Evolutionary conservation across 805 yeast species (phyloP).

Genomic region (Candida ortonii): DNA sequence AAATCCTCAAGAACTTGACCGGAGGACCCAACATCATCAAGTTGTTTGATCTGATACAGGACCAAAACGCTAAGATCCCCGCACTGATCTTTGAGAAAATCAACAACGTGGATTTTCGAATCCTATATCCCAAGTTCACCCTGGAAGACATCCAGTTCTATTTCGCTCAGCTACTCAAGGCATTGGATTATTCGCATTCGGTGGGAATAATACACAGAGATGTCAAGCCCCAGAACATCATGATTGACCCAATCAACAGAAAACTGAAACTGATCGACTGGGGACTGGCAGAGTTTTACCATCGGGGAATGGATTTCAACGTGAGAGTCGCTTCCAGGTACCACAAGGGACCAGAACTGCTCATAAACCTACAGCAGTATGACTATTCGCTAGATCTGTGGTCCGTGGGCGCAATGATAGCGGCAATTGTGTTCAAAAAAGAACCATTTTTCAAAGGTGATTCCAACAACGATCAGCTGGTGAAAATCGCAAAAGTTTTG

Average conservation of each 20-base stretch:
- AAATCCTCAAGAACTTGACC: conserved; percentile 78
- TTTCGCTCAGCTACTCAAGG: conserved; percentile 76
- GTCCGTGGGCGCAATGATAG: conserved; percentile 91
- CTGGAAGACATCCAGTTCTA: conserved; percentile 76
- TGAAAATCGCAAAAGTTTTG: conserved; percentile 81
- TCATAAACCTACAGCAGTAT: conserved; percentile 77
- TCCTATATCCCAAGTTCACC: conserved; percentile 76
- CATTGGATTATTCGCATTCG: conserved; percentile 85
- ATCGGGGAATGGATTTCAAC: conserved; percentile 83
- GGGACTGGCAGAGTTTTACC: conserved; percentile 94
- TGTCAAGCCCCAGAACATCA: conserved; percentile 90
- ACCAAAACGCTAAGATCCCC: conserved; percentile 80
- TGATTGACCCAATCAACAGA: conserved; percentile 75
- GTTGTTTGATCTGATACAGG: conserved; percentile 81
- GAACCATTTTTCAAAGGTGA: conserved; percentile 94
- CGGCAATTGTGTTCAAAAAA: conserved; percentile 80
- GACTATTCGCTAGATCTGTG: conserved; percentile 88
- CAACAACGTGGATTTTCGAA: conserved; percentile 81
- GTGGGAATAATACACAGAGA: conserved; percentile 95
- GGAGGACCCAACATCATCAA: conserved; percentile 81
- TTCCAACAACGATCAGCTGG: conserved; percentile 87
- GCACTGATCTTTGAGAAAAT: conserved; percentile 84
- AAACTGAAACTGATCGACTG: conserved; percentile 80
- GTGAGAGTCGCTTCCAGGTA: conserved; percentile 90
- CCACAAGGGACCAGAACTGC: conserved; percentile 87